phyloP scores from a whole-genome alignment of 2,329 filamentous ascomycete species.

The Trichophyton rubrum region DNA sequence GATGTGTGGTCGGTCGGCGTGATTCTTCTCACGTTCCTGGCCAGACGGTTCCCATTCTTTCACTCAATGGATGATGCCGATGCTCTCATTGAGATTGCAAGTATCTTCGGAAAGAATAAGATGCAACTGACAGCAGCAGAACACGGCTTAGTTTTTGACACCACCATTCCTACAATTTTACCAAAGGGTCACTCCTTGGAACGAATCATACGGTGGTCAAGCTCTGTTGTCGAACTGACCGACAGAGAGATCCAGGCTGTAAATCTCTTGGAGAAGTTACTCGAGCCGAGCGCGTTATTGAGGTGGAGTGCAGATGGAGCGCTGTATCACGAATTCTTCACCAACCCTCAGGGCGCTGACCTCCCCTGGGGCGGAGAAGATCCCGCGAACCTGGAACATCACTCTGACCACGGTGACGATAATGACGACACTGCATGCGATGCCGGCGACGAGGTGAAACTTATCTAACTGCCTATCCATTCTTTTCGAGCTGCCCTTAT shows the following conservation, averaged over 20 bases:
- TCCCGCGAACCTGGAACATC: neutral
- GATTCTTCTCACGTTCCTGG: constrained; percentile 90
- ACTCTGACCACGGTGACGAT: neutral
- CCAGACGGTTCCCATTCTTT: constrained; percentile 91
- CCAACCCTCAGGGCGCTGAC: constrained; percentile 23
- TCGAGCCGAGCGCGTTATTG: constrained; percentile 34
- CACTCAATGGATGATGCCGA: constrained; percentile 98
- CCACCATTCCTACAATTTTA: constrained; percentile 80
- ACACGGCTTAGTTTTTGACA: constrained; percentile 86
- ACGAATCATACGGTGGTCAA: constrained; percentile 93
- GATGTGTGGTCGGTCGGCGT: constrained; percentile 96
- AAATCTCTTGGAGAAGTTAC: constrained; percentile 30
- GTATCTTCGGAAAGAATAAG: constrained; percentile 72
- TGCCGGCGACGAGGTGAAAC: constrained; percentile 11
- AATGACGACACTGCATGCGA: constrained; percentile 7
- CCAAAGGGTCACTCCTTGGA: constrained; percentile 75
- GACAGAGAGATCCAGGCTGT: constrained; percentile 36
- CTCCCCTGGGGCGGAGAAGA: constrained; percentile 10
- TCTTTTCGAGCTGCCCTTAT: neutral
- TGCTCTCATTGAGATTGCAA: constrained; percentile 92
- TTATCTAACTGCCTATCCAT: constrained; percentile 6
- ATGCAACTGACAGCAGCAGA: constrained; percentile 75
- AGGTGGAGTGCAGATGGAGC: constrained; percentile 33
- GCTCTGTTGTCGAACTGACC: constrained; percentile 53
- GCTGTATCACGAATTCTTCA: constrained; percentile 35